These are phyloP conservation scores for Dioscorea dumetorum DNA, from an alignment of 106 monocot species.

Conservation along the genomic window DNA sequence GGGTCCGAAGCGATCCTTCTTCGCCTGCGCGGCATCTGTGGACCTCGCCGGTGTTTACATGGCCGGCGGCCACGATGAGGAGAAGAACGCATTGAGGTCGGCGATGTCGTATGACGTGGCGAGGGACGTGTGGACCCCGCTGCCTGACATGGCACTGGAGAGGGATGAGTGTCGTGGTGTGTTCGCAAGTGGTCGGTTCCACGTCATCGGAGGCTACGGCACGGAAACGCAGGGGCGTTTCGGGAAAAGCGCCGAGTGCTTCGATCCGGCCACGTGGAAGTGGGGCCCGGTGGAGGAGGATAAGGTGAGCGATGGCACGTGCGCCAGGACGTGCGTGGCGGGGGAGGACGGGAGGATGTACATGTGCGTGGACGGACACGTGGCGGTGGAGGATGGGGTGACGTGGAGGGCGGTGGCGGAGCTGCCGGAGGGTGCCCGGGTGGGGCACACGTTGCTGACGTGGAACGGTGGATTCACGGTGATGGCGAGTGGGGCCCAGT, in stretches of 20 bases:
- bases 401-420: conserved; percentile 39
- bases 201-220: conserved; percentile 43
- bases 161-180: conserved; percentile 62
- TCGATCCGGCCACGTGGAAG: neutral
- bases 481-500: conserved; percentile 27
- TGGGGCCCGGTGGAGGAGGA: conserved; percentile 33
- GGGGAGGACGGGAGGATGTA: conserved; percentile 37
- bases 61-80: conserved; percentile 73
- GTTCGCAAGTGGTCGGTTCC: conserved; percentile 32
- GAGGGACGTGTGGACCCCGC: conserved; percentile 39
- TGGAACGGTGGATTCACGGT: conserved; percentile 14
- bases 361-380: conserved; percentile 10
- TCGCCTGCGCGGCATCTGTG: conserved; percentile 43
- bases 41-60: conserved; percentile 32
- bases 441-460: neutral
- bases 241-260: conserved; percentile 17
- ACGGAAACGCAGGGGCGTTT: conserved; percentile 50
- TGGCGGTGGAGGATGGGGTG: conserved; percentile 22
- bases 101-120: conserved; percentile 63
- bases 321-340: conserved; percentile 23
- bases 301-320: conserved; percentile 13
- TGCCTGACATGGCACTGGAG: conserved; percentile 54
- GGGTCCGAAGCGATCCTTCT: conserved; percentile 46
- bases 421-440: conserved; percentile 17
- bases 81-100: conserved; percentile 70